These are phyloP conservation scores for Ceratocystis harringtonii DNA, from an alignment of 2,329 filamentous ascomycete genomes.

Conservation along the genomic window DNA sequence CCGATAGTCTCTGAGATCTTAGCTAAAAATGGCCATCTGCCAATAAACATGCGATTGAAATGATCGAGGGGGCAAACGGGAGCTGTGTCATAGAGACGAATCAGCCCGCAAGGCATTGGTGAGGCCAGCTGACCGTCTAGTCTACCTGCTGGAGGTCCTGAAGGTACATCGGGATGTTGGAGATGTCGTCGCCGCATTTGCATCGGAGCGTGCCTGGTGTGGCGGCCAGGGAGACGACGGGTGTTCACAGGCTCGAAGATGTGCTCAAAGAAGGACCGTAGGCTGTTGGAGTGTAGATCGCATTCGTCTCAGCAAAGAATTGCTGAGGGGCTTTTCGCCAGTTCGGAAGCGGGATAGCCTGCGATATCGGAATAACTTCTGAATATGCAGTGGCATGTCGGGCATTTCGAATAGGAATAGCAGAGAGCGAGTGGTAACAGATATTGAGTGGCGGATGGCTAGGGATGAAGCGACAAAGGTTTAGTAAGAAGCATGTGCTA, in stretches of 20 bases:
- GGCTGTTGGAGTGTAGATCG: not conserved
- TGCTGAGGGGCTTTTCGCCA: not conserved
- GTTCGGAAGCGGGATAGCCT: not conserved
- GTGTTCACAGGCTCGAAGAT: not conserved
- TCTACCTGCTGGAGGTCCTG: not conserved
- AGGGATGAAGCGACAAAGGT: not conserved
- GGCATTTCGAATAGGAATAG: not conserved
- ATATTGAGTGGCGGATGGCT: not conserved
- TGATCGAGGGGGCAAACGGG: not conserved
- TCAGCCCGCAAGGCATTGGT: not conserved
- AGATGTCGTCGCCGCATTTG: not conserved
- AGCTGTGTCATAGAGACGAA: not conserved
- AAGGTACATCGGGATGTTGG: not conserved
- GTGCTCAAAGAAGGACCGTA: not conserved
- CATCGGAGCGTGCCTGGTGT: not conserved
- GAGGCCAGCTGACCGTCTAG: not conserved
- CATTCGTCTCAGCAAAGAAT: not conserved
- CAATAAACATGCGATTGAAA: not conserved
- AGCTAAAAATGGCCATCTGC: too few species aligned
- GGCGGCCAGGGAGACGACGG: too few species aligned
- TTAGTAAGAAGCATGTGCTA: not conserved
- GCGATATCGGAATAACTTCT: not conserved
- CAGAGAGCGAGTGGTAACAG: not conserved
- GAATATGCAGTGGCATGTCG: not conserved
- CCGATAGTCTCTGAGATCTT: not conserved